Base-by-base conservation (phyloP, 306 rosid genomes). In the Quercus robur region DNA sequence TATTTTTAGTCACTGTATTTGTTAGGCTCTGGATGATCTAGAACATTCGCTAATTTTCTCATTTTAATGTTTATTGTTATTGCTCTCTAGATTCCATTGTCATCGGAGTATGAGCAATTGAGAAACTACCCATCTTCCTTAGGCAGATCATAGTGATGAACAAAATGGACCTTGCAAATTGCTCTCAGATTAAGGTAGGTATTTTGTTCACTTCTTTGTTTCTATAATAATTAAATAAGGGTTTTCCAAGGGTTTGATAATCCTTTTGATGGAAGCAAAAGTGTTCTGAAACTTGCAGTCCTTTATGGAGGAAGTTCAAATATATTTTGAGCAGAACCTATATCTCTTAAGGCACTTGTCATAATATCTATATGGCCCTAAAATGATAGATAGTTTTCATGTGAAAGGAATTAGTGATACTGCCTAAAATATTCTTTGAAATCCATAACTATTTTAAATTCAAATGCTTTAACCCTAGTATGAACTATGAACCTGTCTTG, bases 91-190 rank as follows among this genome's bases (percentile, higher is more conserved):
- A 88, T 94, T 90, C 98, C 97, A 0, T 52, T 82, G 56, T 89
- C 97, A 10, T 94, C 98, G 0, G 87, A 81, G 70, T 89, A 69
- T 46, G 74, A 92, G 57, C 71, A 77, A 31, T 73, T 91, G 79
- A 77, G 56, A 75, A 80, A 85, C 66, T 68, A 26, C 68, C n/a
- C 63, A 17, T 23, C 78, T 57, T 81, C 84, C 18, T 46, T 0
- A 89, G 77, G 68, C 83, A 71, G 23, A 88, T 92, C 35, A 70
- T 91, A 56, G 90, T 84, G 62, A 79, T 92, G 81, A 94, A 94
- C 87, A 92, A 92, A 86, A 61, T 72, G 78, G 98, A 94, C 80
- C 97, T 94, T n/a, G 93, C 94, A 19, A 86, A 85, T 58, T 75
- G 26, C n/a, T 86, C 90, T 3, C 81, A 56, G 71, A 71, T 82